A percentile compares a stretch with the other conserved stretches of the same genome.
Evolutionary conservation across 768 basidiomycete genomes (phyloP).

Genomic region (Lactifluus pinguis): DNA sequence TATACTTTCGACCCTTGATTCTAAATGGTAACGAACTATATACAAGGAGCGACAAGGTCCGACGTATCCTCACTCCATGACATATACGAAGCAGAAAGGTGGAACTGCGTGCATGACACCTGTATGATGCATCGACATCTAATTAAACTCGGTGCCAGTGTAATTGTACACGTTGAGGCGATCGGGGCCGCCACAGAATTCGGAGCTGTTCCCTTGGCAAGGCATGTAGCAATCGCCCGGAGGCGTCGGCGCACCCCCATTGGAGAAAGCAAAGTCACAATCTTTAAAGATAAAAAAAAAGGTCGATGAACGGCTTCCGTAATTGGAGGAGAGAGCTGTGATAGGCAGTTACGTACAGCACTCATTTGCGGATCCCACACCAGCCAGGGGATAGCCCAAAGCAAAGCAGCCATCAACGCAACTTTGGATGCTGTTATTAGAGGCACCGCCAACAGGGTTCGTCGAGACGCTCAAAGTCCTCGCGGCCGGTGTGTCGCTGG

Average conservation of each 20-base stretch:
- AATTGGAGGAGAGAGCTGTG: background rate
- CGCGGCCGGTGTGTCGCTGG: conserved; percentile 28
- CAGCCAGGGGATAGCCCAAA: conserved; percentile 35
- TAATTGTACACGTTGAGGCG: conserved; percentile 61
- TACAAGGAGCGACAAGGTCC: too few species aligned
- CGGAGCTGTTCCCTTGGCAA: conserved; percentile 55
- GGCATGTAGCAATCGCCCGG: conserved; percentile 54
- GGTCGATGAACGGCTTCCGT: background rate
- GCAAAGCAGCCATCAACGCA: conserved; percentile 57
- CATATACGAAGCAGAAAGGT: too few species aligned
- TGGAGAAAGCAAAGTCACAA: conserved; percentile 40
- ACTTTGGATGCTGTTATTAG: conserved; percentile 41
- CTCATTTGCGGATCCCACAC: conserved; percentile 39
- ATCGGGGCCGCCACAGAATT: conserved; percentile 68
- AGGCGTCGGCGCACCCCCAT: conserved; percentile 38
- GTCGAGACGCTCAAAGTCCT: conserved; percentile 29
- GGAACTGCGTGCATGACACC: too few species aligned
- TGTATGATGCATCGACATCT: too few species aligned
- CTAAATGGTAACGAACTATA: too few species aligned
- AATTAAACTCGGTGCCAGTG: conserved; percentile 42
- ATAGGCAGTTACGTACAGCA: conserved; percentile 40
- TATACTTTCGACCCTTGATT: too few species aligned
- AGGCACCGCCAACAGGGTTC: conserved; percentile 28
- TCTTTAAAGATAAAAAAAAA: conserved; percentile 26
- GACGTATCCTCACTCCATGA: too few species aligned